Evolutionary conservation across 345 rosid species (phyloP).

Genomic region (Raphanus raphanistrum): DNA sequence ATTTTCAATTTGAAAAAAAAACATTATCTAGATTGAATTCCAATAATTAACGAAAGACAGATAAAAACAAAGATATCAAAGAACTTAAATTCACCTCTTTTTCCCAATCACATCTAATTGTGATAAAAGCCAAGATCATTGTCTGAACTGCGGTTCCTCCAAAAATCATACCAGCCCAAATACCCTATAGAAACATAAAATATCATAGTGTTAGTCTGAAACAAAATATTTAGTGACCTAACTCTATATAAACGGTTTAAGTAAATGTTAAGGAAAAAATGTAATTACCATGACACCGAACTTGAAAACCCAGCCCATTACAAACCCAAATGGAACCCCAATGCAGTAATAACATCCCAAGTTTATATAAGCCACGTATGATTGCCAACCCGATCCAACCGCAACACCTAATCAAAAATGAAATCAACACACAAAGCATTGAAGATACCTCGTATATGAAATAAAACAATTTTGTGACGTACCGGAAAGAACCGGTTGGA

Average conservation of each 20-base stretch:
- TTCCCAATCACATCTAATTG: slow-evolving; percentile 71
- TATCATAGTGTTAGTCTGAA: background rate
- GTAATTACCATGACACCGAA: slow-evolving; percentile 73
- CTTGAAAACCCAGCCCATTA: slow-evolving; percentile 86
- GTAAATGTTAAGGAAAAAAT: too few species aligned
- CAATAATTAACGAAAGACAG: background rate
- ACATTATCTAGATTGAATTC: background rate
- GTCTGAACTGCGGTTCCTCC: slow-evolving; percentile 87
- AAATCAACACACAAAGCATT: background rate
- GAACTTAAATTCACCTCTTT: slow-evolving; percentile 51
- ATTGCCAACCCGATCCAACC: slow-evolving; percentile 97
- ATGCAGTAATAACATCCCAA: slow-evolving; percentile 77
- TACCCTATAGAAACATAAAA: slow-evolving; percentile 47
- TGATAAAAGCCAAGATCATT: slow-evolving; percentile 49
- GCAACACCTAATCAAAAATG: slow-evolving; percentile 62
- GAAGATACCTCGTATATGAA: background rate
- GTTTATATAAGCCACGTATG: slow-evolving; percentile 83
- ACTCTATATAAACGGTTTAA: too few species aligned
- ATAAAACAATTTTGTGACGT: background rate
- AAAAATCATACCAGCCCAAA: slow-evolving; percentile 93
- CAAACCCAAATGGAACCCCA: slow-evolving; percentile 75
- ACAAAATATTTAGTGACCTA: background rate
- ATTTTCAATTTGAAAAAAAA: background rate
- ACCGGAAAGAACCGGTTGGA: slow-evolving; percentile 92
- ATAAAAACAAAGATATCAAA: background rate